Percentiles rank a stretch among this genome's conserved stretches.
phyloP scores from a whole-genome alignment of 2,329 filamentous ascomycete species.

The Hymenoscyphus albidus region DNA sequence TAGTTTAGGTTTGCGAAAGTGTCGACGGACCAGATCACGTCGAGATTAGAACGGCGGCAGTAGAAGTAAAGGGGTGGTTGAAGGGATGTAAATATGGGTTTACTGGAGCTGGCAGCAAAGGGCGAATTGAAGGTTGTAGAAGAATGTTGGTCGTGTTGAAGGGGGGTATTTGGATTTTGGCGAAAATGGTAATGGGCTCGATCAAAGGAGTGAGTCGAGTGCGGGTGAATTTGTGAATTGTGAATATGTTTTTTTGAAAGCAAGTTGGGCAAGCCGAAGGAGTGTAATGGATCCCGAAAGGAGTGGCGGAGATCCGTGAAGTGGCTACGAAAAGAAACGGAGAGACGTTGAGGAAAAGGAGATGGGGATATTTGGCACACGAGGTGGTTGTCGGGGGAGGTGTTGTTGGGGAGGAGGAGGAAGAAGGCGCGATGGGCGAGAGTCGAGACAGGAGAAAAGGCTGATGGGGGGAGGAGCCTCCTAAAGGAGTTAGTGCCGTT shows the following conservation, averaged over 20 bases:
- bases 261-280: conserved; percentile 32
- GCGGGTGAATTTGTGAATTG: conserved; percentile 3
- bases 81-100: conserved; percentile 30
- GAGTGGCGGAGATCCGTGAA: conserved; percentile 47
- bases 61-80: conserved; percentile 22
- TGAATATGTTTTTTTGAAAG: conserved; percentile 20
- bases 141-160: conserved; percentile 11
- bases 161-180: background rate
- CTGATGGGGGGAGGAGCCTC: background rate
- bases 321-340: conserved; percentile 33
- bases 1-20: conserved; percentile 10
- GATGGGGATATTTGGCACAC: conserved; percentile 2
- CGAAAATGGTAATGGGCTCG: conserved; percentile 11
- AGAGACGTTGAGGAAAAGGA: conserved; percentile 21
- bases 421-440: background rate
- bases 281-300: conserved; percentile 44
- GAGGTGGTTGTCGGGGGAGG: conserved; percentile 6
- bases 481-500: background rate
- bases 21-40: background rate
- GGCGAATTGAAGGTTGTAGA: conserved; percentile 24
- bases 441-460: conserved; percentile 1
- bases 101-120: conserved; percentile 36
- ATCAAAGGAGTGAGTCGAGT: conserved; percentile 23
- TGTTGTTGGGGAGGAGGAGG: conserved; percentile 3
- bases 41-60: background rate